Evolutionary conservation across 1,284 basidiomycete genomes (phyloP).

Genomic region (Ganoderma meredithae): DNA sequence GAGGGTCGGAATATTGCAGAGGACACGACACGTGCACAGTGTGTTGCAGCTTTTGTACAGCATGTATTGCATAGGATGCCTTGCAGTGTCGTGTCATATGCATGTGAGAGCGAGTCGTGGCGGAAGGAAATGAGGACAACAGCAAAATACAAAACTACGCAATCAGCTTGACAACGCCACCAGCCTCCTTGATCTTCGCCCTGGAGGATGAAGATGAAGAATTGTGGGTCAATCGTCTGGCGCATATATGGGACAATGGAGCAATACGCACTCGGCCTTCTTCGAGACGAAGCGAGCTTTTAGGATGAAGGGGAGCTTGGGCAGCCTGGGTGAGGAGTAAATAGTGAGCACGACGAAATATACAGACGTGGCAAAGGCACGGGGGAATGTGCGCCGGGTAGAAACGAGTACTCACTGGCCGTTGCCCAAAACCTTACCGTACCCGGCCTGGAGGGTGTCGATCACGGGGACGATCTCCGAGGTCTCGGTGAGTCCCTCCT

Average conservation of each 20-base stretch:
- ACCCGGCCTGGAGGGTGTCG: slow-evolving; percentile 86
- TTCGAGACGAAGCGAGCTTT: slow-evolving; percentile 94
- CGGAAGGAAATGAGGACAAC: slow-evolving; percentile 30
- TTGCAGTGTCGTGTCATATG: slow-evolving; percentile 44
- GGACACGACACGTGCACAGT: background rate
- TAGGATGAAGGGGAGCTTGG: slow-evolving; percentile 90
- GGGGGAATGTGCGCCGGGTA: too few relatives aligned
- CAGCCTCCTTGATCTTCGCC: slow-evolving; percentile 90
- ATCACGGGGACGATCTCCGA: slow-evolving; percentile 91
- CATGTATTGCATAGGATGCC: slow-evolving; percentile 41
- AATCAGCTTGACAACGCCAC: slow-evolving; percentile 90
- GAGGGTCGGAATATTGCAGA: background rate
- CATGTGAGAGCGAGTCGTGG: slow-evolving; percentile 37
- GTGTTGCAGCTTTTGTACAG: slow-evolving; percentile 11
- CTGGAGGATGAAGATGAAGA: slow-evolving; percentile 44
- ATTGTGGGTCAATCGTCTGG: background rate
- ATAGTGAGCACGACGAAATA: slow-evolving; percentile 1
- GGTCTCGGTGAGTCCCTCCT: slow-evolving; percentile 70
- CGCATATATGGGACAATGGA: slow-evolving; percentile 14
- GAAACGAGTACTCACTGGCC: slow-evolving; percentile 65
- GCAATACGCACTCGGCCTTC: slow-evolving; percentile 81
- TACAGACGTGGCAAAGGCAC: too few relatives aligned
- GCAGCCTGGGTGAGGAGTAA: slow-evolving; percentile 57
- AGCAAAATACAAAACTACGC: slow-evolving; percentile 65
- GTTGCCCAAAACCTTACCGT: slow-evolving; percentile 92